Percentiles rank a stretch among this genome's conserved stretches.
Evolutionary conservation across 148 eudicot species (phyloP).

Genomic region (Spergularia bocconei): DNA sequence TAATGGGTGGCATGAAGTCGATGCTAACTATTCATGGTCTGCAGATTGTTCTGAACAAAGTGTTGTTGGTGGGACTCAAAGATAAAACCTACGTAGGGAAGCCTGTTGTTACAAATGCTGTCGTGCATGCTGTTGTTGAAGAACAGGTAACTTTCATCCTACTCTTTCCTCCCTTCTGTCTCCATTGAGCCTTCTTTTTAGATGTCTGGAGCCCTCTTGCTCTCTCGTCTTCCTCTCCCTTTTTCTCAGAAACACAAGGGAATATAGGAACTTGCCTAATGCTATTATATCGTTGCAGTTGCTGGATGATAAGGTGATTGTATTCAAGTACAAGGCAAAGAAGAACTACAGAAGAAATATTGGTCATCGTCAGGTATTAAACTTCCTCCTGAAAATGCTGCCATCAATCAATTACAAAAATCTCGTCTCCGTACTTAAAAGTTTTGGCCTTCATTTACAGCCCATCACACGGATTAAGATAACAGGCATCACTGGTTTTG

Average conservation of each 20-base stretch:
- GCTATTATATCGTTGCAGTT: slow-evolving; percentile 40
- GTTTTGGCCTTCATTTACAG: slow-evolving; percentile 36
- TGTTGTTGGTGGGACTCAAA: slow-evolving; percentile 80
- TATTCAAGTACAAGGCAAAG: slow-evolving; percentile 87
- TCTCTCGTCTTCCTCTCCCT: neutral
- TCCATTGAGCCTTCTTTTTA: too few species aligned
- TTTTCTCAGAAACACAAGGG: neutral
- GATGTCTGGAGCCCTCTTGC: too few species aligned
- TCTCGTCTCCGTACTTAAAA: neutral
- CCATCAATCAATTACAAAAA: too few species aligned
- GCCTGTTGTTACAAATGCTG: slow-evolving; percentile 84
- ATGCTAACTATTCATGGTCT: too few species aligned
- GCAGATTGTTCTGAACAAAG: slow-evolving; percentile 87
- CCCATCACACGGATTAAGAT: slow-evolving; percentile 79
- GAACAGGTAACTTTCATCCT: slow-evolving; percentile 56
- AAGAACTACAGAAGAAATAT: slow-evolving; percentile 87
- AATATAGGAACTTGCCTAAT: neutral
- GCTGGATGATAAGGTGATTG: slow-evolving; percentile 73
- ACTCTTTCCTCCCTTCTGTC: neutral
- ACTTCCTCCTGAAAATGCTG: slow-evolving; percentile 1
- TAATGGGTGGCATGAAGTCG: neutral
- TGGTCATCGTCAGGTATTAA: slow-evolving; percentile 88
- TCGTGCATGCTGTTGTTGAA: slow-evolving; percentile 90
- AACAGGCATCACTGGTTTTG: slow-evolving; percentile 76
- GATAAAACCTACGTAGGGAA: slow-evolving; percentile 66